Evolutionary conservation across 192 early-diverging fungal species (phyloP).

Genomic region (Rhizophlyctis rosea): DNA sequence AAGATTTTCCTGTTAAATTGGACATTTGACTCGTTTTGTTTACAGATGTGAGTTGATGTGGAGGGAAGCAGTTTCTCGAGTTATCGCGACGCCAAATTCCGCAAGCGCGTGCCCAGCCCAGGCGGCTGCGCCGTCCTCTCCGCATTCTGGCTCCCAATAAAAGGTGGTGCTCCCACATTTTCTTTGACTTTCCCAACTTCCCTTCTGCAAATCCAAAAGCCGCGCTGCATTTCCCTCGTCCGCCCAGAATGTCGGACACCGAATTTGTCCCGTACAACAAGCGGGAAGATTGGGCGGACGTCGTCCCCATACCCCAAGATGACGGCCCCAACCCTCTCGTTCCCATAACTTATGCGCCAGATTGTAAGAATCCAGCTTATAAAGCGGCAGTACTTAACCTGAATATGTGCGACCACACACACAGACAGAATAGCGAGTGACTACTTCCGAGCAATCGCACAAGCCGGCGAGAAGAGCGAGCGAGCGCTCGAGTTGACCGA

Average conservation of each 20-base stretch:
- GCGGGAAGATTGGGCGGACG: slow-evolving; percentile 45
- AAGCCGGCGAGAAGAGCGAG: slow-evolving; percentile 67
- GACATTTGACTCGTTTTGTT: too few species aligned
- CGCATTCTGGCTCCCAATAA: too few species aligned
- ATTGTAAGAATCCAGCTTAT: slow-evolving; percentile 55
- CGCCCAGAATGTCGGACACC: not conserved
- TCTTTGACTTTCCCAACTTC: too few species aligned
- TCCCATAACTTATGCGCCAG: slow-evolving; percentile 73
- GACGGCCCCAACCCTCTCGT: slow-evolving; percentile 78
- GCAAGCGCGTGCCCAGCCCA: too few species aligned
- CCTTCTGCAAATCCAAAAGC: too few species aligned
- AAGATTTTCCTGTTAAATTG: not conserved
- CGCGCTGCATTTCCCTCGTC: too few species aligned
- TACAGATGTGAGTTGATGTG: too few species aligned
- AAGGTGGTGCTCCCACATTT: too few species aligned
- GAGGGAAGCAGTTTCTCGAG: too few species aligned
- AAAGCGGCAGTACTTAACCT: not conserved
- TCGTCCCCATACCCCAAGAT: slow-evolving; percentile 69
- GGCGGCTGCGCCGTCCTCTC: too few species aligned
- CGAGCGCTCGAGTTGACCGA: slow-evolving; percentile 81
- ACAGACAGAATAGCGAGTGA: slow-evolving; percentile 72
- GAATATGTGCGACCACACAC: not conserved
- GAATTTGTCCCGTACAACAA: slow-evolving; percentile 10
- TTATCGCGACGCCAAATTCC: too few species aligned
- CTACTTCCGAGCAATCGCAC: slow-evolving; percentile 79